A percentile compares a stretch with the other conserved stretches of the same genome.
phyloP scores from a whole-genome alignment of 2,329 filamentous ascomycete species.

The Curvularia verruculosa region DNA sequence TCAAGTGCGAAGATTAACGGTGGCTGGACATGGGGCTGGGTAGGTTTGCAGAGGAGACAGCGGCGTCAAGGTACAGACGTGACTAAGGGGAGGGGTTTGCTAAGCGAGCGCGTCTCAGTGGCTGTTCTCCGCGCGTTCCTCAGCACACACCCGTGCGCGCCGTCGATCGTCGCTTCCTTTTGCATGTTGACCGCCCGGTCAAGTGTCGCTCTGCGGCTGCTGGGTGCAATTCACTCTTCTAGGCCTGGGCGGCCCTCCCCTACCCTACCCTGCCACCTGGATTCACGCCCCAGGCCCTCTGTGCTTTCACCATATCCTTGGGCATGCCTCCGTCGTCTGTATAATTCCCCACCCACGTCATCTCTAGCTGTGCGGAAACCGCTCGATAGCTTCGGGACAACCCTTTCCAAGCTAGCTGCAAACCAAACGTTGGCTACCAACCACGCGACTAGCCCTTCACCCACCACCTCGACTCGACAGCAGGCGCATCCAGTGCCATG shows the following conservation, averaged over 20 bases:
- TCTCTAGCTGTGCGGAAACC: background rate
- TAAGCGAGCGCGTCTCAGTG: conserved; percentile 15
- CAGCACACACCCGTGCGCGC: conserved; percentile 14
- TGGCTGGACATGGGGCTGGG: background rate
- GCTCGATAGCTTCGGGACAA: conserved; percentile 12
- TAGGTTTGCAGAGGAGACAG: background rate
- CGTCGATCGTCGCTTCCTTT: conserved; percentile 20
- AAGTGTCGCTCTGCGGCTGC: background rate
- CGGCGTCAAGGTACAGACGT: background rate
- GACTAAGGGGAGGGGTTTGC: conserved; percentile 10
- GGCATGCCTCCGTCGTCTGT: background rate
- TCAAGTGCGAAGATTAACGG: background rate
- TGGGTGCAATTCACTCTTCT: conserved; percentile 14
- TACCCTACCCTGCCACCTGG: conserved; percentile 10
- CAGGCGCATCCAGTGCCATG: conserved; percentile 33
- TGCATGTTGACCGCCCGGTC: conserved; percentile 14
- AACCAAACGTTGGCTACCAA: conserved; percentile 28
- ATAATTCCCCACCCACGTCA: conserved; percentile 13
- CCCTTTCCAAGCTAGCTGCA: conserved; percentile 16
- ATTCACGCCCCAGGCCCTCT: conserved; percentile 11
- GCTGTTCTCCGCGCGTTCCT: conserved; percentile 17
- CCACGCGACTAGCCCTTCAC: conserved; percentile 20
- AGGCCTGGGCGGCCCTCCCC: conserved; percentile 16
- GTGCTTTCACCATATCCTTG: conserved; percentile 7
- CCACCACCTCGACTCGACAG: conserved; percentile 5